Evolutionary conservation across 306 rosid genomes (phyloP), one percentile per base, ranked within the genome.

Genomic region (Dalbergia cochinchinensis): DNA sequence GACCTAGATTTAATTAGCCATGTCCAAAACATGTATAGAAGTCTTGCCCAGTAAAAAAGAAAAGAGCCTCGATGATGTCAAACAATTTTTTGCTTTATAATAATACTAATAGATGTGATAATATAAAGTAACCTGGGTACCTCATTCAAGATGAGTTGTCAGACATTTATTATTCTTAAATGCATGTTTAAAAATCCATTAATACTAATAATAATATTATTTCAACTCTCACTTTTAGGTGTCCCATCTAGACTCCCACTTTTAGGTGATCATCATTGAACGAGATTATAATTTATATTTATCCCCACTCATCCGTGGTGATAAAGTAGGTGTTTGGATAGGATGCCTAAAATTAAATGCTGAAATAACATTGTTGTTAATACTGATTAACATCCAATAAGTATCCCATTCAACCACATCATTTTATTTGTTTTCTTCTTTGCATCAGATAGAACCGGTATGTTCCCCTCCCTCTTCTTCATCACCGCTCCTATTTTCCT

Each of bases 401-500:
- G 7, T 14, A 14, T 48, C 8, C 54, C 72, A 50, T 35, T 48
- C n/a, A 78, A n/a, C 5, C 0, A 11, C 12, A 48, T 11, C n/a
- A 59, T 26, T 20, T 42, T 19, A 20, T 11, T 20, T 22, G 44
- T 35, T 65, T 59, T 19, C n/a, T 44, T 69, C 16, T 73, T 58
- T 44, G 22, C 51, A 78, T 68, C 48, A 68, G 22, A 57, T 67
- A 57, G 61, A 55, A 59, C 26, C 37, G 18, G 26, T 22, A 22
- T 22, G 26, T 22, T 22, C 26, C 26, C 1, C 1, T n/a, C 31
- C 62, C 73, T 39, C 31, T 20, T 16, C 19, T 65, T 37, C 74
- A 51, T 26, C 44, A 13, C 9, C 3, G 18, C 6, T 77, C 66
- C 48, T 54, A 33, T 66, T 67, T 68, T 15, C 78, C 53, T 69